Percentiles rank a stretch among this genome's conserved stretches.
phyloP scores from a whole-genome alignment of 768 basidiomycete species.

The Hortiboletus flavorubellus region DNA sequence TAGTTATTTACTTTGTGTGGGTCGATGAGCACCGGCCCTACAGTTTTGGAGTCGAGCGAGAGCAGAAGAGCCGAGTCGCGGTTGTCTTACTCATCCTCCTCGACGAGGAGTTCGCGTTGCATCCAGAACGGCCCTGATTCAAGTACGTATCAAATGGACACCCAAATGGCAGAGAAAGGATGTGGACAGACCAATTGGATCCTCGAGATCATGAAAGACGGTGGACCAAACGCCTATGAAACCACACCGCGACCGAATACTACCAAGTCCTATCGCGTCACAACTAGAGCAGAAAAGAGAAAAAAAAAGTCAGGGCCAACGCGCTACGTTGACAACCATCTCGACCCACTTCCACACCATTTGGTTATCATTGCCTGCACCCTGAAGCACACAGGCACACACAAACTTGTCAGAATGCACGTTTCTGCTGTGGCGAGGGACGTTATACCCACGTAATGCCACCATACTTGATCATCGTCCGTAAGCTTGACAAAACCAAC shows the following conservation, averaged over 20 bases:
- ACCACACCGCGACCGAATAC: conserved; percentile 55
- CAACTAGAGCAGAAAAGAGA: conserved; percentile 37
- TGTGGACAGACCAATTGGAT: conserved; percentile 41
- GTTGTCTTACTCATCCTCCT: conserved; percentile 22
- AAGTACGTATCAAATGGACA: not conserved
- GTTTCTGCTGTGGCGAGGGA: not conserved
- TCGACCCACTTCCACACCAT: conserved; percentile 54
- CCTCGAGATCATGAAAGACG: conserved; percentile 41
- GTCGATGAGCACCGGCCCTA: not conserved
- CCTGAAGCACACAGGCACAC: conserved; percentile 26
- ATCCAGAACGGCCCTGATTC: conserved; percentile 30
- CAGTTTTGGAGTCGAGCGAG: not conserved
- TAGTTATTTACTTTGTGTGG: not conserved
- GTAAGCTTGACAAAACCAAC: conserved; percentile 54
- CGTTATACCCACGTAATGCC: conserved; percentile 54
- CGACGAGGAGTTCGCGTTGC: conserved; percentile 20
- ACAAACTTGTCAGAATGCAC: conserved; percentile 1
- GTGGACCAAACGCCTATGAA: conserved; percentile 56
- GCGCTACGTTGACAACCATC: not conserved
- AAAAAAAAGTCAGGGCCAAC: not conserved
- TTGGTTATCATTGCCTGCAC: conserved; percentile 49
- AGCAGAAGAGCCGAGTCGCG: not conserved
- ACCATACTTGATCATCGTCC: conserved; percentile 53
- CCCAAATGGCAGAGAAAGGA: not conserved
- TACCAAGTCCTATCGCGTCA: conserved; percentile 62